Evolutionary conservation across 2,329 filamentous ascomycete genomes (phyloP).

Genomic region (Pseudocercospora crystallina): DNA sequence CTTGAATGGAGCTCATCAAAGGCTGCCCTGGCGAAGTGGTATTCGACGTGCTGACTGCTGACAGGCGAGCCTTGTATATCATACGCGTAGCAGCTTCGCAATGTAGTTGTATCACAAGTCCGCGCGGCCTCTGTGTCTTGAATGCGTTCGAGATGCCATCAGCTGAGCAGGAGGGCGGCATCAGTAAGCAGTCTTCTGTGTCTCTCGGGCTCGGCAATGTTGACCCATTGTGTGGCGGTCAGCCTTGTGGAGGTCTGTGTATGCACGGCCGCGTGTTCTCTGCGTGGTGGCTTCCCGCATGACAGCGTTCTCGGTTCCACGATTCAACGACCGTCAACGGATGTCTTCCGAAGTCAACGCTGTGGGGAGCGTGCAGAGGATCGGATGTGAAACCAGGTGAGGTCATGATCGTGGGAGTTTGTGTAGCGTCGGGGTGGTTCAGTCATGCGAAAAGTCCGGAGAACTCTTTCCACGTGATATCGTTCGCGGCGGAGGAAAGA

Average conservation of each 20-base stretch:
- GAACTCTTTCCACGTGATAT: slow-evolving; percentile 1
- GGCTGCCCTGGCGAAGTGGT: background rate
- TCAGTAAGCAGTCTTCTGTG: no score
- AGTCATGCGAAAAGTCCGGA: background rate
- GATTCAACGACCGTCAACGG: no score
- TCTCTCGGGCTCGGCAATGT: background rate
- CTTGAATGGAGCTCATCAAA: no score
- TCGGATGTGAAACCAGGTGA: no score
- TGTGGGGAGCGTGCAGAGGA: no score
- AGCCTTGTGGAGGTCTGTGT: background rate
- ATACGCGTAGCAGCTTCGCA: background rate
- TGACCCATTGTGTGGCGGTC: background rate
- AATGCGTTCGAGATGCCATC: background rate
- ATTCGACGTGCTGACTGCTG: background rate
- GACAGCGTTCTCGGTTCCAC: background rate
- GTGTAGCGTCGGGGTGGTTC: no score
- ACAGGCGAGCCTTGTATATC: background rate
- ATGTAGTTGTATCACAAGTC: background rate
- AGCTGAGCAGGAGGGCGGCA: background rate
- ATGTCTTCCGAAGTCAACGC: no score
- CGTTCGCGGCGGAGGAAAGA: slow-evolving; percentile 1
- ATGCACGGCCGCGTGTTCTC: slow-evolving; percentile 1
- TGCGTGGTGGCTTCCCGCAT: background rate
- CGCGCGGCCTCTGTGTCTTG: background rate
- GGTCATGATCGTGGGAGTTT: no score